phyloP scores from a whole-genome alignment of 192 early-diverging fungal genomes.

The Backusella macrospora region DNA sequence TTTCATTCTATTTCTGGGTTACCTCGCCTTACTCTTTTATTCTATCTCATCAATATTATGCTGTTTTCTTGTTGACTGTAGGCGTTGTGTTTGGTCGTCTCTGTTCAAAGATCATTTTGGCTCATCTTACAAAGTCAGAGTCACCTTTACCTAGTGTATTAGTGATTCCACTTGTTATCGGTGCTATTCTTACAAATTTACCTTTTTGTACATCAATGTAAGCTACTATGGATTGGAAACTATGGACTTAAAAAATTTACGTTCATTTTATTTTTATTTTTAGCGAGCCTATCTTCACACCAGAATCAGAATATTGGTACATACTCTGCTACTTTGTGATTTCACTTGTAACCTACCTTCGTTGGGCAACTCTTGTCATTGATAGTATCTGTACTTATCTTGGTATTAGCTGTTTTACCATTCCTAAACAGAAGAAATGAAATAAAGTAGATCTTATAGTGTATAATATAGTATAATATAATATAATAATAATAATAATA shows the following conservation, averaged over 20 bases:
- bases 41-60: conserved; percentile 66
- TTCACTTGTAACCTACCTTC: conserved; percentile 74
- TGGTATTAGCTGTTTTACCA: conserved; percentile 83
- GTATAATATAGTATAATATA: neutral
- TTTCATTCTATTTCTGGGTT: conserved; percentile 72
- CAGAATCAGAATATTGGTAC: conserved; percentile 69
- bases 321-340: conserved; percentile 73
- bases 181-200: conserved; percentile 68
- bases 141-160: conserved; percentile 85
- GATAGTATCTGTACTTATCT: conserved; percentile 84
- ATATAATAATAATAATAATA: neutral
- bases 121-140: conserved; percentile 80
- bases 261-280: conserved; percentile 33
- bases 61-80: conserved; percentile 70
- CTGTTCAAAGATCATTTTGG: conserved; percentile 88
- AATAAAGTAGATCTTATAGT: neutral
- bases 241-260: neutral
- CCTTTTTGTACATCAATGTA: conserved; percentile 52
- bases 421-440: conserved; percentile 50
- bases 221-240: conserved; percentile 1
- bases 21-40: conserved; percentile 68
- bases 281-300: conserved; percentile 66
- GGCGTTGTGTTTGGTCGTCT: conserved; percentile 87
- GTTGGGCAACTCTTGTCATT: conserved; percentile 87
- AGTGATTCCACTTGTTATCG: conserved; percentile 74